Percentiles rank a stretch among this genome's conserved stretches.
Evolutionary conservation across 257 asterid species (phyloP).

Genomic region (Ophiorrhiza pumila): DNA sequence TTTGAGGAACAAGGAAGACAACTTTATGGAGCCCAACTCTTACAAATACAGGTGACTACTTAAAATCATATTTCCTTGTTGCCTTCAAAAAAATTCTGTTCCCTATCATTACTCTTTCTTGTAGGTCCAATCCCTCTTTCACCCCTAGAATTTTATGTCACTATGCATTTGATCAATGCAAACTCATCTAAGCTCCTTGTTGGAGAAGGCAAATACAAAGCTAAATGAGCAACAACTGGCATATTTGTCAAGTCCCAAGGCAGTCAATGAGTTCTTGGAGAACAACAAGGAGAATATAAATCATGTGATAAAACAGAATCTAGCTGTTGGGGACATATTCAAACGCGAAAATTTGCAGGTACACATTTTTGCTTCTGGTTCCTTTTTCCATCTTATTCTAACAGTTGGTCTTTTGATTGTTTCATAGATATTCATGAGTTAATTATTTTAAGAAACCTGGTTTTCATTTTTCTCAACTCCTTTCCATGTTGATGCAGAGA

Average conservation of each 20-base stretch:
- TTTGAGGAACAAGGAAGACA: conserved; percentile 96
- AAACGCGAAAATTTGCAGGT: conserved; percentile 92
- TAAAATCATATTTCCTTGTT: too few species aligned
- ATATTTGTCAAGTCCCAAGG: conserved; percentile 80
- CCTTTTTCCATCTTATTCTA: background rate
- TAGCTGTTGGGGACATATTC: conserved; percentile 94
- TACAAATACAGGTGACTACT: conserved; percentile 76
- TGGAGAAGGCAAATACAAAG: conserved; percentile 68
- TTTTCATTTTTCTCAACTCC: background rate
- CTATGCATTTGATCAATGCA: background rate
- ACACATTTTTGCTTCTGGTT: background rate
- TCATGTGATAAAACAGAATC: conserved; percentile 73
- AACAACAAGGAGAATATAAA: conserved; percentile 69
- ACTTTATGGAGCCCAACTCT: conserved; percentile 89
- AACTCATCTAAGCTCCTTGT: conserved; percentile 18
- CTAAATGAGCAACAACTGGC: conserved; percentile 78
- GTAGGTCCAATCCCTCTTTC: background rate
- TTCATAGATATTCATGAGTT: background rate
- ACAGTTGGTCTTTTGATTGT: background rate
- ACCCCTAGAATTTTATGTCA: background rate
- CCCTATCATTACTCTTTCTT: too few species aligned
- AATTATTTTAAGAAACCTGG: background rate
- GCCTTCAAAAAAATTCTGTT: too few species aligned
- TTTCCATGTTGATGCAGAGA: background rate
- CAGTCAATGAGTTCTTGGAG: conserved; percentile 71